Base-by-base conservation (phyloP, 228 moss, liverwort and hornwort genomes). In the Sphagnum fallax region DNA sequence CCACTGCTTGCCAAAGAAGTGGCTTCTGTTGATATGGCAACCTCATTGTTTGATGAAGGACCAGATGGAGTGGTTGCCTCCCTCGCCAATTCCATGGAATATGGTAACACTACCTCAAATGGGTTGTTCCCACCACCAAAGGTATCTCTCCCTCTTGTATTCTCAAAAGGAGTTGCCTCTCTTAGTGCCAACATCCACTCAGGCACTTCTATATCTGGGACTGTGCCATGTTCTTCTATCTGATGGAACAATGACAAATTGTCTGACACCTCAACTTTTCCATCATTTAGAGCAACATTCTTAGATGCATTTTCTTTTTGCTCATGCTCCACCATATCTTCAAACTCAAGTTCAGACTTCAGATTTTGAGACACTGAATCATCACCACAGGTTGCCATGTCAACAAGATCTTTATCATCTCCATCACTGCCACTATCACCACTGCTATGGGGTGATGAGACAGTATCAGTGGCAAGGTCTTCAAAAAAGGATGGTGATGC, bases 341-440 rank as follows among this genome's bases (percentile, higher is more conserved):
- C 79, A 51, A 76, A 32, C 32, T 32, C 69, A 32, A 65, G 67
- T 59, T 76, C 78, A 65, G 73, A 68, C 65, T 61, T 68, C 53
- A 57, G 61, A 53, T 71, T 78, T 0, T 47, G 78, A 63, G 70
- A 13, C 11, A 58, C 58, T 13, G 67, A 51, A 57, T 72, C 61
- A 48, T 70, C 72, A 48, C 74, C 71, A 70, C 82, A 85, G 55
- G 82, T 77, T 7, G 85, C 85, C 50, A 82, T 85, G 59, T 85
- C 85, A 6, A 77, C 77, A 58, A 82, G 60, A 5, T 85, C 85
- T 18, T 85, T 82, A 65, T 82, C 82, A 48, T 85, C 85, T 49
- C 85, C 82, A 51, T 81, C 82, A 62, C 81, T 73, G 52, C 81
- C 85, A 53, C 82, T 82, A 69, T 82, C 85, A 70, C 81, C 82